Evolutionary conservation across 2,329 filamentous ascomycete genomes (phyloP), one percentile per base, ranked within the genome.

Genomic region (Seiridium cupressi): DNA sequence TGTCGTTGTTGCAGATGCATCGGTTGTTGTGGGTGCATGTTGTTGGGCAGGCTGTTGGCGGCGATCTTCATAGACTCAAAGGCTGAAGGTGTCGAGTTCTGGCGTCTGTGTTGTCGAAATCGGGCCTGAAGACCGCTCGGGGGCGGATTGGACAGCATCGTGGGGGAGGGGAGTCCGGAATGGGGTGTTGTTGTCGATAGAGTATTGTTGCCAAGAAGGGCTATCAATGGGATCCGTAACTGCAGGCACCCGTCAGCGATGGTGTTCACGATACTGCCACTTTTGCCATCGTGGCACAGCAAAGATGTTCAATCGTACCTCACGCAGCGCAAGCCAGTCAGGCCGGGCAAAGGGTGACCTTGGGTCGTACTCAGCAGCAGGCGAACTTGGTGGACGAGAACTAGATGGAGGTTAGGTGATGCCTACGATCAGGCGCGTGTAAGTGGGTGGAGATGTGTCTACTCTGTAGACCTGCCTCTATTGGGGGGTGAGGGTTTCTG

Each of bases 71-170:
- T 84, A 70, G 87, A 86, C 75, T 94, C 91, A 78, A 91, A 91
- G 74, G 84, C 85, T 76, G 84, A 86, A 65, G 91, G 91, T 72
- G 91, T 94, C 71, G 93, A 97, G 72, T 91, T 89, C 81, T 96
- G 92, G 79, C 93, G 90, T 76, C 91, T 86, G 80, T 96, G 92
- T 78, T 87, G 84, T 79, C 86, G 86, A 76, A 88, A 86, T 76
- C 88, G 88, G 77, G 84, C 84, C 75, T 91, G 88, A 81, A 92
- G 86, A 82, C 82, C 87, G 79, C 83, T 86, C 48, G 61, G 59
- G 72, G 85, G 82, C 75, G 86, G 82, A 81, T 89, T 88, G 79
- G 90, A 90, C 88, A 93, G 88, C 91, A 93, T 93, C 79, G 82
- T 85, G 80, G 82, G 83, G 87, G 85, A 86, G 81, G 83, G 65